Conservation (phyloP, 108 stramenopile genomes). For the Conticribra weissflogii region DNA sequence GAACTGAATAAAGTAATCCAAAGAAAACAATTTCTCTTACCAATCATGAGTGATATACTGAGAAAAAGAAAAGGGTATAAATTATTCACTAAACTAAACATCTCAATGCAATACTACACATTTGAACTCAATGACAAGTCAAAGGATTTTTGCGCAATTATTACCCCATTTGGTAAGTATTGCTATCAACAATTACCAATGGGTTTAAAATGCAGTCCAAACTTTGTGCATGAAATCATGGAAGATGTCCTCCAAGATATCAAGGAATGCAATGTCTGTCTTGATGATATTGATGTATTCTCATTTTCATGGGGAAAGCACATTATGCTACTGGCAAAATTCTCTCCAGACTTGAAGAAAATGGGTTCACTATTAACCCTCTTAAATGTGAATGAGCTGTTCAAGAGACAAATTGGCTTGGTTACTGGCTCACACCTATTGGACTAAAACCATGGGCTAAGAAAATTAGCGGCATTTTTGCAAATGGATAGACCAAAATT, state of each 20-base stretch:
- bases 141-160: slow-evolving; percentile 23
- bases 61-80: slow-evolving; percentile 18
- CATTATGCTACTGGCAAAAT: neutral
- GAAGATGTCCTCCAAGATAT: slow-evolving; percentile 27
- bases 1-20: slow-evolving; percentile 35
- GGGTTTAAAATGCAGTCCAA: slow-evolving; percentile 53
- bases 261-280: neutral
- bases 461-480: slow-evolving; percentile 46
- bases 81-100: slow-evolving; percentile 28
- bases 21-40: slow-evolving; percentile 35
- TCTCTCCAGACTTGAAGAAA: neutral
- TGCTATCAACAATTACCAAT: slow-evolving; percentile 50
- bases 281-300: neutral
- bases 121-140: slow-evolving; percentile 16
- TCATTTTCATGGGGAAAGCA: neutral
- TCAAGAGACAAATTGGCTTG: neutral
- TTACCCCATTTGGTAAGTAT: slow-evolving; percentile 54
- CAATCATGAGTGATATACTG: slow-evolving; percentile 44
- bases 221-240: slow-evolving; percentile 53
- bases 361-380: neutral
- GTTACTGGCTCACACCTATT: neutral
- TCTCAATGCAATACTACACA: neutral
- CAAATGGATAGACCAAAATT: neutral
- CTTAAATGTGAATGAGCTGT: neutral
- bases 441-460: slow-evolving; percentile 38